These are phyloP conservation scores for Nitzschia sp. DNA, from an alignment of 108 stramenopile genomes.

Conservation along the genomic window DNA sequence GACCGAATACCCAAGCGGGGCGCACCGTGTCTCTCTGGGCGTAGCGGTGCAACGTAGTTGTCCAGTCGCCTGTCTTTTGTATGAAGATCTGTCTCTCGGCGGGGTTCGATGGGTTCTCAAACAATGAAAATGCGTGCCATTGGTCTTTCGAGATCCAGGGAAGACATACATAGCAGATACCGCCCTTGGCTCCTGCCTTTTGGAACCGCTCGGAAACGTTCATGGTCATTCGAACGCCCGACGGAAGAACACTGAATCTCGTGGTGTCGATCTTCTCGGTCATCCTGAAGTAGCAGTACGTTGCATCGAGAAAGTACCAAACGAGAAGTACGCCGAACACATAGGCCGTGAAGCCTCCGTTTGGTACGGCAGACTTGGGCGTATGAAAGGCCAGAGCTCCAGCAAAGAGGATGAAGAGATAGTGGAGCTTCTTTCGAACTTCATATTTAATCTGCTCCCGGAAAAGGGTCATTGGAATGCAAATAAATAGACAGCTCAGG, in stretches of 20 bases:
- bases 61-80: constrained; percentile 51
- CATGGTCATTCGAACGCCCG: constrained; percentile 44
- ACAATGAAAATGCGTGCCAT: constrained; percentile 56
- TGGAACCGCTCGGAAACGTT: constrained; percentile 39
- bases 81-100: constrained; percentile 45
- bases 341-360: constrained; percentile 45
- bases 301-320: constrained; percentile 39
- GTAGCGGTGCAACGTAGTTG: constrained; percentile 33
- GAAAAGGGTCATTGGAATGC: constrained; percentile 42
- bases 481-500: constrained; percentile 29
- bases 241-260: constrained; percentile 26
- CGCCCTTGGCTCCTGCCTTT: constrained; percentile 16
- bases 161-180: constrained; percentile 45
- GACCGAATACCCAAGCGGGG: constrained; percentile 50
- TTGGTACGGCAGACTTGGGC: constrained; percentile 27
- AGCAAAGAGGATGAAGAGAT: constrained; percentile 46
- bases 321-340: constrained; percentile 41
- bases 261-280: constrained; percentile 53
- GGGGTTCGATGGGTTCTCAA: constrained; percentile 42
- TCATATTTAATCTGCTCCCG: constrained; percentile 36
- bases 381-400: constrained; percentile 44
- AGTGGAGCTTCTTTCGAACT: constrained; percentile 45
- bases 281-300: constrained; percentile 46
- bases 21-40: constrained; percentile 38
- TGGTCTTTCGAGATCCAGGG: constrained; percentile 46